Base-by-base conservation (phyloP, 2,329 filamentous ascomycete genomes). In the Amylocarpus encephaloides region DNA sequence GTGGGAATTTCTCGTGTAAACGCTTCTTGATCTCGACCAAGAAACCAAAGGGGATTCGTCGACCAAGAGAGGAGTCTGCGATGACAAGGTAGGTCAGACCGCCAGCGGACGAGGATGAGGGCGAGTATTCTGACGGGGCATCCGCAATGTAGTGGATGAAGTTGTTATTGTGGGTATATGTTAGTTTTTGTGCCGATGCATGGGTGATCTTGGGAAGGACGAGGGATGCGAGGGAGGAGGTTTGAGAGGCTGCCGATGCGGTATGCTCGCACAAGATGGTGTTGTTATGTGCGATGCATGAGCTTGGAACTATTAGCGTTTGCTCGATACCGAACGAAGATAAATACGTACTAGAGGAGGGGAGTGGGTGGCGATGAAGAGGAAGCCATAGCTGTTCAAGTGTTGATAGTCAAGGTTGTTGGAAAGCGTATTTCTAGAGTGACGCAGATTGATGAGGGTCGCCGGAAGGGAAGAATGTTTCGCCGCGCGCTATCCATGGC, bases 71-170 rank as follows among this genome's bases (percentile, higher is more conserved):
- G 52, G 84, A 79, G 59, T 90, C 86, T 43, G 91, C 87, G 55
- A 98, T 83, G 52, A 95, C 89, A 43, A 98, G 80, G 71, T 93
- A 98, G 42, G 90, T 95, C 35, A 98, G 79, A 1, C 90, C 88
- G 47, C 88, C 88, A 45, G 87, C 83, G 6, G 83, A 80, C 44
- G 76, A 75, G 62, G 67, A 67, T 70, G 73, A 62, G 60, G 64
- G 50, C 2, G 73, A 73, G 64, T 84, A 79, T 61, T 79, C 79
- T 2, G 83, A 84, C 9, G 89, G 84, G 0, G 89, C 83, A 66
- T 93, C 87, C 64, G 91, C 81, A 66, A 97, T 86, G 76, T 95
- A 96, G 77, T 98, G 92, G 69, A 97, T 93, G 75, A 93, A 89
- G 69, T 94, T 84, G 53, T 84, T 76, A 71, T 90, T 87, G 70